A percentile compares a stretch with the other conserved stretches of the same genome.
Conservation (phyloP, 2,329 filamentous ascomycete genomes). For the Xylariomycetidae sp. region DNA sequence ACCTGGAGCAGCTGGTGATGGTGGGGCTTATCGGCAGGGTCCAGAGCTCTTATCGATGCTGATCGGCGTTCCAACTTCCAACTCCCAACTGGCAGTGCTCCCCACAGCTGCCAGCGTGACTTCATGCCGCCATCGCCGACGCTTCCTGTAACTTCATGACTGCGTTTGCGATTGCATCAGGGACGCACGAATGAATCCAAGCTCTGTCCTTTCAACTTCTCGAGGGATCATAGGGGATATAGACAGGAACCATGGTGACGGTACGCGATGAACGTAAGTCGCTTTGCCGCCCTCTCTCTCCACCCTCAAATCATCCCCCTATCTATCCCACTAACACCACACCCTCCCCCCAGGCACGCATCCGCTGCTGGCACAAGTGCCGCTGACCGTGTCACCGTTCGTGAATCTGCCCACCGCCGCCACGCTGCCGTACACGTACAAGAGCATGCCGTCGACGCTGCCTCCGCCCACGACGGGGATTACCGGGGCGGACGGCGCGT, state of each 20-base stretch:
- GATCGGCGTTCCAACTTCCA: too few relatives aligned
- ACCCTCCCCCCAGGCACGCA: conserved; percentile 58
- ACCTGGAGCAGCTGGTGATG: too few relatives aligned
- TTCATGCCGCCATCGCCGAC: too few relatives aligned
- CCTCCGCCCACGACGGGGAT: conserved; percentile 63
- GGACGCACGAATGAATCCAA: too few relatives aligned
- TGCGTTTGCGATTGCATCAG: too few relatives aligned
- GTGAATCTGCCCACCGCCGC: conserved; percentile 83
- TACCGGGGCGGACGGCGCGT: conserved; percentile 18
- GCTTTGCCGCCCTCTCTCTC: neutral
- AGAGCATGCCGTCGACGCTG: conserved; percentile 77
- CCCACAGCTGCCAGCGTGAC: too few relatives aligned
- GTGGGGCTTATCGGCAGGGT: conserved; percentile 18
- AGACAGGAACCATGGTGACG: conserved; percentile 17
- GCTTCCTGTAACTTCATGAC: too few relatives aligned
- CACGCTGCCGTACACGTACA: conserved; percentile 94
- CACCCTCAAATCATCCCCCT: conserved; percentile 3
- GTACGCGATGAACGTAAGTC: conserved; percentile 36
- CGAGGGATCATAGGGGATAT: too few relatives aligned
- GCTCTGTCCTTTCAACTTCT: too few relatives aligned
- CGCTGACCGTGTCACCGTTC: conserved; percentile 90
- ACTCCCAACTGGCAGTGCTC: too few relatives aligned
- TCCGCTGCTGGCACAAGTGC: conserved; percentile 84
- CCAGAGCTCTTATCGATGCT: too few relatives aligned
- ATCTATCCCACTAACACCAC: conserved; percentile 9